Base-by-base conservation (phyloP, 2,329 filamentous ascomycete species). In the Ciborinia camelliae region DNA sequence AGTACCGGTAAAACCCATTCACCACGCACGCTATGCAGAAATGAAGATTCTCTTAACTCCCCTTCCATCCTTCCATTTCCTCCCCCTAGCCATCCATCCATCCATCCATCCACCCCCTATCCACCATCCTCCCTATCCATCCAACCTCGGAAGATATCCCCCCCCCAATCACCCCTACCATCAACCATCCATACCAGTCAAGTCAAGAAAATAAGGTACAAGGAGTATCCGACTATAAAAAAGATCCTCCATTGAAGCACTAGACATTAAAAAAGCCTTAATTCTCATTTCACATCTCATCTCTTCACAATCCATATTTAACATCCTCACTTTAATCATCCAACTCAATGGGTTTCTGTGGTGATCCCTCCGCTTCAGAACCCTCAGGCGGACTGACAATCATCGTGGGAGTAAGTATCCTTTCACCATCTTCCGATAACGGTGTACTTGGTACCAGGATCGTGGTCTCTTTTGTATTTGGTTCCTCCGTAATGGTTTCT, bases 311-410 rank as follows among this genome's bases (percentile, higher is more conserved):
- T 69, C 65, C 48, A 70, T 68, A 9, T 68, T 69, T 20, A 70
- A 65, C 20, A 71, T 58, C 68, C 28, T 65, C 65, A 62, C 51
- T 66, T 67, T 59, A 67, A 65, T 72, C 71, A 69, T 74, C 72
- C 55, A 73, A 58, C 48, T 69, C 64, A 43, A 74, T 71, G 23
- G 73, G 73, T 52, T 72, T 73, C 41, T 68, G 68, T 60, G 32
- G 15, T 5, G 60, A 45, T 7, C 50, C 60, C 30, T 62, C 60
- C 9, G 37, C 10, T 51, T 73, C 67, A 12, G 64, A 63, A 32
- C 71, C 72, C 7, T 72, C 71, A 32, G 73, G 73, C n/a, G 73
- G 73, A 55, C 72, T 74, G 32, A 75, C 65, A 12, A 74, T 64
- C 35, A 71, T 72, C 15, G 72, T 73, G 9, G 72, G 71, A 7